Evolutionary conservation across 192 early-diverging fungal species (phyloP).

Genomic region (Rhizophlyctis rosea): DNA sequence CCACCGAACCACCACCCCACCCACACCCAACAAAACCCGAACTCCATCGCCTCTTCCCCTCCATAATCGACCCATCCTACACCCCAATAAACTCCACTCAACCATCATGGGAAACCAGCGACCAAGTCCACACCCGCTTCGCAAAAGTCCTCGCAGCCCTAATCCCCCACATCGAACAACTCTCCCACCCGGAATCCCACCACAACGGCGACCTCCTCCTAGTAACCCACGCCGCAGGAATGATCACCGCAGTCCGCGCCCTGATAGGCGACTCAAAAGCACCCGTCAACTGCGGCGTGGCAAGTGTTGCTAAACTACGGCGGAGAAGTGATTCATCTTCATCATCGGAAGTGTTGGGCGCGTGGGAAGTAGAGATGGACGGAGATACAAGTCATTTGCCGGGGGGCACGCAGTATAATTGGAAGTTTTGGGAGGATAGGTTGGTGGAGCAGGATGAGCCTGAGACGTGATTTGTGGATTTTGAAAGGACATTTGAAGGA

Average conservation of each 20-base stretch:
- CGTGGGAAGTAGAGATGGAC: slow-evolving; percentile 14
- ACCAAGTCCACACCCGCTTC: slow-evolving; percentile 25
- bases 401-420: slow-evolving; percentile 19
- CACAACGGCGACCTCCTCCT: slow-evolving; percentile 26
- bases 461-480: no score
- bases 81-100: background rate
- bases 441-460: background rate
- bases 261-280: slow-evolving; percentile 4
- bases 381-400: slow-evolving; percentile 12
- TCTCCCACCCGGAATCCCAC: no score
- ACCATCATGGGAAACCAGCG: slow-evolving; percentile 23
- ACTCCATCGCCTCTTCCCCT: slow-evolving; percentile 9
- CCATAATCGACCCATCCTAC: slow-evolving; percentile 10
- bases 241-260: slow-evolving; percentile 18
- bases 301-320: slow-evolving; percentile 10
- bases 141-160: background rate
- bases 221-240: slow-evolving; percentile 27
- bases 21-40: no score
- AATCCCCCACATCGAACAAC: slow-evolving; percentile 3
- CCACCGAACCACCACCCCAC: no score
- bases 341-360: background rate
- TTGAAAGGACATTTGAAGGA: no score
- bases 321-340: background rate
- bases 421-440: slow-evolving; percentile 10
- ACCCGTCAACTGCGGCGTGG: slow-evolving; percentile 22